These are phyloP conservation scores for Prunus mira DNA, from an alignment of 306 rosid genomes.

Conservation along the genomic window DNA sequence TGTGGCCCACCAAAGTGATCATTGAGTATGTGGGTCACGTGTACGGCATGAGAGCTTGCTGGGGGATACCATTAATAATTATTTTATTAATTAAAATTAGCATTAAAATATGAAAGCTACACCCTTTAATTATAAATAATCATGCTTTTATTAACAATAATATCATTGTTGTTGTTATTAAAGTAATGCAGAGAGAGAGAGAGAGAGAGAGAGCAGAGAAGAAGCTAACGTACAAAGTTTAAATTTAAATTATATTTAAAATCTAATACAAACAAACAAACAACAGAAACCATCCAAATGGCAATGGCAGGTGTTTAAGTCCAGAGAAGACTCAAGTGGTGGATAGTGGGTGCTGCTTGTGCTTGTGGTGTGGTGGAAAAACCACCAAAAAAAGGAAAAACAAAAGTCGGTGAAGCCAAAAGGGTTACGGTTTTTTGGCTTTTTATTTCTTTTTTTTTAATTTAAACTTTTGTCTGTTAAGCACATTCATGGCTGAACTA, in stretches of 20 bases:
- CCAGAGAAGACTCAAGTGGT: background rate
- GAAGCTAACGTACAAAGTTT: slow-evolving; percentile 42
- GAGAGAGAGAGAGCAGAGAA: slow-evolving; percentile 22
- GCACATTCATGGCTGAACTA: slow-evolving; percentile 46
- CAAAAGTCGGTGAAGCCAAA: slow-evolving; percentile 30
- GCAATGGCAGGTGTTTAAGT: slow-evolving; percentile 11
- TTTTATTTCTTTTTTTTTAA: slow-evolving; percentile 3
- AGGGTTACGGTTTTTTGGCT: slow-evolving; percentile 16
- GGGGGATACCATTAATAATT: slow-evolving; percentile 27
- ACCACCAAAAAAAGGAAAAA: background rate
- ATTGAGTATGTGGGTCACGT: slow-evolving; percentile 60
- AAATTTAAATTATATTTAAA: too few relatives aligned
- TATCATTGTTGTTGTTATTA: slow-evolving; percentile 27
- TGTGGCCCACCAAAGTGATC: slow-evolving; percentile 42
- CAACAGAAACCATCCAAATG: slow-evolving; percentile 30
- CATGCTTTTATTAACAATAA: slow-evolving; percentile 43
- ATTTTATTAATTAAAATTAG: background rate
- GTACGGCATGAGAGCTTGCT: slow-evolving; percentile 39
- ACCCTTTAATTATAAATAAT: slow-evolving; percentile 24
- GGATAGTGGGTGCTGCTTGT: background rate
- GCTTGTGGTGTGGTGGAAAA: slow-evolving; percentile 16
- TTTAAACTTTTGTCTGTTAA: slow-evolving; percentile 29
- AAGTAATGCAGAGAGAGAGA: slow-evolving; percentile 30
- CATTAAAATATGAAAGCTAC: slow-evolving; percentile 20
- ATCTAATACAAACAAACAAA: slow-evolving; percentile 14